Evolutionary conservation across 169 alveolate species (phyloP).

Genomic region (Eimeria falciformis): DNA sequence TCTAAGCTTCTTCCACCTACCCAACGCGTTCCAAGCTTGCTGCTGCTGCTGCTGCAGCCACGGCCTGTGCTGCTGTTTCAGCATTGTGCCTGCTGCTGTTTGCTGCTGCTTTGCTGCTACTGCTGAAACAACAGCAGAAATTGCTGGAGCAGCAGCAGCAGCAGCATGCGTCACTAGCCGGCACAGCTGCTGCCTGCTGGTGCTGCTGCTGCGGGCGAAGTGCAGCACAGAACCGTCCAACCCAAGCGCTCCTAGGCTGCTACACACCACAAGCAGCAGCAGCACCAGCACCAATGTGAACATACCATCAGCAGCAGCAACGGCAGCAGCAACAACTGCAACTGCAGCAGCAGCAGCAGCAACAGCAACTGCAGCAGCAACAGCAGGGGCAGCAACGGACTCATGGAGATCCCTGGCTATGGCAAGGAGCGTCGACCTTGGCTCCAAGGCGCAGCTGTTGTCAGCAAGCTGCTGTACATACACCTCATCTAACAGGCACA

Average conservation of each 20-base stretch:
- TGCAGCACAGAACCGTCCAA: background rate
- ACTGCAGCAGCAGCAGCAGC: background rate
- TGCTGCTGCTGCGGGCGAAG: constrained; percentile 19
- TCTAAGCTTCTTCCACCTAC: constrained; percentile 5
- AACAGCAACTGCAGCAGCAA: background rate
- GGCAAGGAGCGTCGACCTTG: background rate
- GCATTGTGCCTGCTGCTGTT: background rate
- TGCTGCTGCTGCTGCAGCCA: constrained; percentile 8
- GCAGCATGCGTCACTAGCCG: constrained; percentile 31
- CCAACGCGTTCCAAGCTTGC: background rate
- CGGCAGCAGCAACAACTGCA: background rate
- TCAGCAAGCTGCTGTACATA: constrained; percentile 16
- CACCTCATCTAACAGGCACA: constrained; percentile 6
- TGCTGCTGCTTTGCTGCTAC: constrained; percentile 24
- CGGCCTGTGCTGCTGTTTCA: constrained; percentile 3
- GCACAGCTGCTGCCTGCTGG: constrained; percentile 39
- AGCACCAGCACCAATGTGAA: background rate
- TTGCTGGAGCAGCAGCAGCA: constrained; percentile 25
- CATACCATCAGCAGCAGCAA: background rate
- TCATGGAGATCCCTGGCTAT: constrained; percentile 11
- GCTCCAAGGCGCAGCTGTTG: constrained; percentile 1
- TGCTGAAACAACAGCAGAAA: background rate
- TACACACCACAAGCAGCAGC: no score
- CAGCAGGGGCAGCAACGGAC: background rate
- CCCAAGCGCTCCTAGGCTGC: constrained; percentile 18